phyloP scores from a whole-genome alignment of 2,329 filamentous ascomycete genomes.

The Cordyceps pruinosa region DNA sequence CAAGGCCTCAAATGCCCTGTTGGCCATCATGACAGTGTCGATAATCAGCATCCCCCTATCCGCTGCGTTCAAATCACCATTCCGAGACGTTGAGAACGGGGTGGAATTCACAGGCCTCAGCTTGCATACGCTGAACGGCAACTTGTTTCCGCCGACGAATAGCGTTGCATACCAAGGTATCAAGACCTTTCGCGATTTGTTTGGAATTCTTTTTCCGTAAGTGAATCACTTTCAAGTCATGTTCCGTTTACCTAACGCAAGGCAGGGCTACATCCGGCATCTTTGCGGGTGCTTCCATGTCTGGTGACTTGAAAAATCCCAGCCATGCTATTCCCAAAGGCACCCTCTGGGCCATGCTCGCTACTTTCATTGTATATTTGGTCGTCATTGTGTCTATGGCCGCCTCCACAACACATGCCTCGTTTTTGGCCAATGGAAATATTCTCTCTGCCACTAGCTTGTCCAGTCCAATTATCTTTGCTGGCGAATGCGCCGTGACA shows the following conservation, averaged over 20 bases:
- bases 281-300: conserved; percentile 78
- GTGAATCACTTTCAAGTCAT: conserved; percentile 37
- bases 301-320: conserved; percentile 73
- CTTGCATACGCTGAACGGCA: conserved; percentile 61
- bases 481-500: conserved; percentile 75
- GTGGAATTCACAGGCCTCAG: conserved; percentile 76
- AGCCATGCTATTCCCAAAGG: conserved; percentile 79
- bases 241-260: conserved; percentile 26
- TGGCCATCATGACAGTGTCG: conserved; percentile 63
- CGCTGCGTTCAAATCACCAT: conserved; percentile 61
- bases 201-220: conserved; percentile 75
- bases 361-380: conserved; percentile 71
- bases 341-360: conserved; percentile 68
- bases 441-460: conserved; percentile 75
- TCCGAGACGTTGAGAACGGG: conserved; percentile 52
- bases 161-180: conserved; percentile 55
- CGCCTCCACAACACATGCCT: conserved; percentile 64
- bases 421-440: conserved; percentile 68
- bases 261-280: conserved; percentile 46
- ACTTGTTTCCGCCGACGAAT: conserved; percentile 63
- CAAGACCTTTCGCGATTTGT: conserved; percentile 72
- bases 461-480: conserved; percentile 65
- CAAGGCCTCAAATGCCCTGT: conserved; percentile 68
- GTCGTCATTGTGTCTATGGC: conserved; percentile 74
- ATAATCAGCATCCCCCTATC: conserved; percentile 79